Conservation (phyloP, 2,329 filamentous ascomycete genomes). For the Beauveria scarabaeidicola region DNA sequence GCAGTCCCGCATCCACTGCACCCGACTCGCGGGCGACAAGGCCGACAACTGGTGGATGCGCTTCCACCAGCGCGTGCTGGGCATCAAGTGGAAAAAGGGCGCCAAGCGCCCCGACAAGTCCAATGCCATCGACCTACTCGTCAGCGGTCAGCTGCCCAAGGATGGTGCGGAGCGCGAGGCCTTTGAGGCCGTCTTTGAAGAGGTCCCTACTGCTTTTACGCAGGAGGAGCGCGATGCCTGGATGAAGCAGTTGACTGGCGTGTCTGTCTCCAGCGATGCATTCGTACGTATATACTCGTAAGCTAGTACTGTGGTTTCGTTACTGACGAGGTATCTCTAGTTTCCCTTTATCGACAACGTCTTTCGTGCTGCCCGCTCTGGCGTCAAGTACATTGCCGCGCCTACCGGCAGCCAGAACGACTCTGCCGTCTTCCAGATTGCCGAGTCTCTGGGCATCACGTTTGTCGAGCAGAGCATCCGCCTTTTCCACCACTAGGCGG, state of each 20-base stretch:
- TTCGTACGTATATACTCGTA: conserved; percentile 57
- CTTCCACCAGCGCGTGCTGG: conserved; percentile 83
- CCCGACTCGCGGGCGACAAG: conserved; percentile 92
- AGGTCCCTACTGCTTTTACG: conserved; percentile 76
- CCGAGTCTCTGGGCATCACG: conserved; percentile 83
- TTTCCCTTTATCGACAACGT: conserved; percentile 99
- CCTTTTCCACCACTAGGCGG: conserved; percentile 80
- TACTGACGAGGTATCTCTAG: conserved; percentile 33
- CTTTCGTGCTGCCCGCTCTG: conserved; percentile 79
- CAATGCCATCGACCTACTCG: conserved; percentile 93
- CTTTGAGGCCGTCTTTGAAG: conserved; percentile 85
- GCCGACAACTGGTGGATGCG: conserved; percentile 99
- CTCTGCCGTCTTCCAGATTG: conserved; percentile 71
- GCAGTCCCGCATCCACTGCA: conserved; percentile 98
- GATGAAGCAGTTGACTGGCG: conserved; percentile 71
- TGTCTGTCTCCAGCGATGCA: conserved; percentile 86
- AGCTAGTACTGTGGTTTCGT: not conserved
- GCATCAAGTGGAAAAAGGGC: conserved; percentile 94
- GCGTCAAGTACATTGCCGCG: conserved; percentile 91
- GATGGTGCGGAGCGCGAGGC: conserved; percentile 74
- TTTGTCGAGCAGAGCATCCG: conserved; percentile 93
- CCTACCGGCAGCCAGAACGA: conserved; percentile 88
- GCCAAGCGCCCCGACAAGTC: conserved; percentile 95
- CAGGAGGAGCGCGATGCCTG: conserved; percentile 77
- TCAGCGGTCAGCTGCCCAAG: conserved; percentile 81